Evolutionary conservation across 202 grass and related monocot species (phyloP), one percentile per base, ranked within the genome.

Genomic region (Zoysia matrella): DNA sequence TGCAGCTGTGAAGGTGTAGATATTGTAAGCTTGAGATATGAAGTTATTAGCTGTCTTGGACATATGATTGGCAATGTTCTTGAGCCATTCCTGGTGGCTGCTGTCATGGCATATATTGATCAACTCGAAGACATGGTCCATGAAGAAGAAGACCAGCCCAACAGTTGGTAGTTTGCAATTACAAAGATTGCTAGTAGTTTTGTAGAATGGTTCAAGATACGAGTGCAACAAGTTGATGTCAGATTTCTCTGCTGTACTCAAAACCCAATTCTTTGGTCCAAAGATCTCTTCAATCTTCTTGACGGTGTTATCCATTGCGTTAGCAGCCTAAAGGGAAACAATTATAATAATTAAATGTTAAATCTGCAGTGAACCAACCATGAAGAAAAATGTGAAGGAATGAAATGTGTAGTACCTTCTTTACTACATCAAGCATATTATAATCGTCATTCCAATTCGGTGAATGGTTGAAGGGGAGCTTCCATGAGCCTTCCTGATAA

Each of bases 81-180:
- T 94, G 45, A 98, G 89, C 92, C 91, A 88, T 18, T 95, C 91
- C 47, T 93, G 90, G 22, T 88, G 88, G 41, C 70, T 90, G 65
- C 69, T 91, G 0, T 82, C 64, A 60, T 71, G 83, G 77, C 77
- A 95, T 44, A 67, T 45, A 16, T 83, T 85, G 58, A 98, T 98
- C 78, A 98, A 68, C 56, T 95, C 95, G 44, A 84, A 72, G 54
- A 95, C 89, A 89, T 98, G 92, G 85, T 98, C 95, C 88, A 95
- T 93, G 74, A 95, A 98, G 85, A 98, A 98, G 74, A 98, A 90
- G 42, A 91, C 90, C 12, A 98, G 92, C 36, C 92, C 95, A 75
- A 98, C 77, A 14, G 92, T 95, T 66, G 81, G 86, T 73, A 91
- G 65, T 90, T 91, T 98, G 74, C 90, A 91, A 60, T 86, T 93